These are phyloP conservation scores for Neofusicoccum sp. DNA, from an alignment of 2,329 filamentous ascomycete species.

Conservation along the genomic window DNA sequence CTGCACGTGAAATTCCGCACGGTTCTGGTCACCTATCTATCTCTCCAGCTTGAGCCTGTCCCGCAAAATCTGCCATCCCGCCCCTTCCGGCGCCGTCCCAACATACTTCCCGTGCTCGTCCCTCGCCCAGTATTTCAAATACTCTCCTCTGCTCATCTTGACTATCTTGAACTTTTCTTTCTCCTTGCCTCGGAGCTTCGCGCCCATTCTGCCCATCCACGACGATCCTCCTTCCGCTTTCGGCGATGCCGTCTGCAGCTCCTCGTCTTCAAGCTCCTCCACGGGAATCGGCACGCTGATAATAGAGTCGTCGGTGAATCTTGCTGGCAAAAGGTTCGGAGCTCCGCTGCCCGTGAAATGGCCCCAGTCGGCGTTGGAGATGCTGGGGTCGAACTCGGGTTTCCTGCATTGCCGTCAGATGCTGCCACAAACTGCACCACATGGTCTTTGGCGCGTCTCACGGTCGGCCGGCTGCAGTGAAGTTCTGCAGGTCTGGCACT, in stretches of 20 bases:
- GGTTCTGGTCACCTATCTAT: not conserved
- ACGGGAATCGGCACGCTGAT: not conserved
- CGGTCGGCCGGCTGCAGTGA: not conserved
- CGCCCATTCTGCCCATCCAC: not conserved
- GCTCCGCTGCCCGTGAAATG: not conserved
- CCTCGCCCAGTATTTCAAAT: constrained; percentile 1
- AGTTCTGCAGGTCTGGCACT: not conserved
- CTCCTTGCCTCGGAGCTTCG: not conserved
- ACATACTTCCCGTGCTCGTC: constrained; percentile 16
- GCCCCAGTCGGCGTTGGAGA: not conserved
- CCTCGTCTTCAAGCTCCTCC: not conserved
- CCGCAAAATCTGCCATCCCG: not conserved
- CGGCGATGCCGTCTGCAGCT: too few relatives aligned
- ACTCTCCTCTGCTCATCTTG: constrained; percentile 7
- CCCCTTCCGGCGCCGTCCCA: not conserved
- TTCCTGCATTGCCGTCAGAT: not conserved
- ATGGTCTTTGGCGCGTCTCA: not conserved
- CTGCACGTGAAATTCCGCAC: too few relatives aligned
- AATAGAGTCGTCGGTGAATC: not conserved
- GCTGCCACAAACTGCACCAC: too few relatives aligned
- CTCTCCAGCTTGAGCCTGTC: not conserved
- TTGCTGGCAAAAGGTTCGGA: not conserved
- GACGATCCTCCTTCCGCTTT: not conserved
- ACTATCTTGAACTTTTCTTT: not conserved
- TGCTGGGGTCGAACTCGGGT: not conserved